Evolutionary conservation across 495 filamentous ascomycete genomes (phyloP).

Genomic region (Mytilinidion resinicola): DNA sequence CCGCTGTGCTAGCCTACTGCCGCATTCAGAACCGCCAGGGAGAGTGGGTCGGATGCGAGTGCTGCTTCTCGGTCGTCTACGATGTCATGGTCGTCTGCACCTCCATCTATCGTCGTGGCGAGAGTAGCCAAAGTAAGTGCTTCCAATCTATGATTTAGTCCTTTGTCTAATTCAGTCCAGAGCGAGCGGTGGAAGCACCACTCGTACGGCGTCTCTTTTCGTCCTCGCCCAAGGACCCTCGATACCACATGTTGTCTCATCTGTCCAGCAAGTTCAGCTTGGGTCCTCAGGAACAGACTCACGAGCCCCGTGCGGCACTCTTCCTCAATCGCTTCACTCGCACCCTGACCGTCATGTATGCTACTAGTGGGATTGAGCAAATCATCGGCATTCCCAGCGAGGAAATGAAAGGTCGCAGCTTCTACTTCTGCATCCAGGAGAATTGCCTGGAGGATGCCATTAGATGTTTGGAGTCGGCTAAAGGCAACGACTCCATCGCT

Average conservation of each 20-base stretch:
- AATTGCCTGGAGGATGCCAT: conserved; percentile 71
- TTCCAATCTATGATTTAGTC: neutral
- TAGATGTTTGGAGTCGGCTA: conserved; percentile 72
- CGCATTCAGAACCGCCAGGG: conserved; percentile 62
- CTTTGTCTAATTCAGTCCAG: conserved; percentile 39
- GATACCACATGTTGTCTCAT: conserved; percentile 86
- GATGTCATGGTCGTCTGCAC: conserved; percentile 82
- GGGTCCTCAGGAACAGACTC: conserved; percentile 50
- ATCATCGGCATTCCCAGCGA: conserved; percentile 65
- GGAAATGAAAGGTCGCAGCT: conserved; percentile 62
- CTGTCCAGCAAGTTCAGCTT: conserved; percentile 76
- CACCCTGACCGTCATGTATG: conserved; percentile 80
- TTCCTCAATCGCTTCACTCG: conserved; percentile 85
- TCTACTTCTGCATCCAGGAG: conserved; percentile 75
- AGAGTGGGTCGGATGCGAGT: conserved; percentile 76
- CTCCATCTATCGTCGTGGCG: conserved; percentile 65
- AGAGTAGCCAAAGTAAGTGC: conserved; percentile 63
- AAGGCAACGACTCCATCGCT: conserved; percentile 89
- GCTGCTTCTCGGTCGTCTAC: conserved; percentile 83
- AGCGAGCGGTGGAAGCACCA: conserved; percentile 72
- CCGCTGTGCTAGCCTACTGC: conserved; percentile 77
- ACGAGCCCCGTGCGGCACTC: conserved; percentile 76
- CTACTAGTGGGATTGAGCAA: conserved; percentile 64
- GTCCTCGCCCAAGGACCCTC: conserved; percentile 73
- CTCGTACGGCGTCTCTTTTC: conserved; percentile 72